phyloP scores from a whole-genome alignment of 441 rosid species.

The Theobroma grandiflorum region DNA sequence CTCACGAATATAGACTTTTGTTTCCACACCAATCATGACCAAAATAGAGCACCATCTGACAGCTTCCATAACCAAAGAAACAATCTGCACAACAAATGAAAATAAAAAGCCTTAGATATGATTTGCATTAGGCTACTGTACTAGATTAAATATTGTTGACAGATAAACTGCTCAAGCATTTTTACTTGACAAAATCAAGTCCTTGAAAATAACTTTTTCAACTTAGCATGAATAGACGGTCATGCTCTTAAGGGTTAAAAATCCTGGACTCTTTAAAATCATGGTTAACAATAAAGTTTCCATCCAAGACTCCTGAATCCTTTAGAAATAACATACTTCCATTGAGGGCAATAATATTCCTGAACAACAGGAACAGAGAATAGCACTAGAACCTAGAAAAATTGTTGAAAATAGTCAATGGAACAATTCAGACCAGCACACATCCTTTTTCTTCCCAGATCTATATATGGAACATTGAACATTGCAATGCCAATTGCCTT shows the following conservation, averaged over 20 bases:
- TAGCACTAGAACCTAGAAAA: slow-evolving; percentile 13
- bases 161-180: neutral
- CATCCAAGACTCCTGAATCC: neutral
- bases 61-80: slow-evolving; percentile 78
- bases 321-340: neutral
- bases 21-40: slow-evolving; percentile 78
- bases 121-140: neutral
- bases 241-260: neutral
- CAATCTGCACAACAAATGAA: slow-evolving; percentile 54
- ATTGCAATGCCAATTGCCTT: neutral
- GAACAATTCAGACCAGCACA: neutral
- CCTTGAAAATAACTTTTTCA: neutral
- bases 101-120: slow-evolving; percentile 18
- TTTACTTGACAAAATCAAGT: neutral
- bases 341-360: neutral
- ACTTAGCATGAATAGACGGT: neutral
- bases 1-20: slow-evolving; percentile 79
- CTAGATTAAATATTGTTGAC: neutral
- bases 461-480: neutral
- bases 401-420: slow-evolving; percentile 9
- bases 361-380: slow-evolving; percentile 13
- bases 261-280: neutral
- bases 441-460: neutral
- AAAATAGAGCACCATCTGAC: slow-evolving; percentile 86
- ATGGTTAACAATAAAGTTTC: neutral